Conservation (phyloP, 2,329 filamentous ascomycete genomes). For the Chalaropsis ovoidea region DNA sequence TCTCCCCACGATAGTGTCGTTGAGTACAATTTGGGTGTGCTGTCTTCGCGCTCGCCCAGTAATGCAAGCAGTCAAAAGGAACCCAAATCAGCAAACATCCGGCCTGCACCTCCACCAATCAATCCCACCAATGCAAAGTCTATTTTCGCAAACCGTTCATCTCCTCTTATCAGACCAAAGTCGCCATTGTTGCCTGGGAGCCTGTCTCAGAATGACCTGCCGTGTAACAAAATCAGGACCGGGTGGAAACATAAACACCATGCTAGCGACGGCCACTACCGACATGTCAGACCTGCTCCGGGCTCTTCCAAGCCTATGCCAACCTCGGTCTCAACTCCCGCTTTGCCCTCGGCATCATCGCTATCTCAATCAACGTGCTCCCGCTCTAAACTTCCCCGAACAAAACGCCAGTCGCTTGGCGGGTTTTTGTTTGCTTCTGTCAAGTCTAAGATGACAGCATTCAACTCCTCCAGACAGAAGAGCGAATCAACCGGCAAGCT, state of each 20-base stretch:
- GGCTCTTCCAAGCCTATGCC: constrained; percentile 2
- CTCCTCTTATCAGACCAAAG: neutral
- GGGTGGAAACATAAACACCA: constrained; percentile 10
- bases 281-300: neutral
- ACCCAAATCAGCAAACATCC: neutral
- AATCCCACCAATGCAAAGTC: neutral
- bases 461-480: constrained; percentile 17
- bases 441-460: constrained; percentile 22
- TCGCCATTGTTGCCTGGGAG: neutral
- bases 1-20: constrained; percentile 26
- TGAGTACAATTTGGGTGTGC: constrained; percentile 19
- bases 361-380: neutral
- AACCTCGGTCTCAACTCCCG: neutral
- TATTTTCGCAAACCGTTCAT: neutral
- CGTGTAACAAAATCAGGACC: constrained; percentile 20
- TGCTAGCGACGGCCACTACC: neutral
- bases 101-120: neutral
- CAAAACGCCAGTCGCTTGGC: constrained; percentile 20
- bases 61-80: constrained; percentile 20
- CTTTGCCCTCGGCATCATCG: neutral
- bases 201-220: constrained; percentile 13
- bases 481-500: neutral
- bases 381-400: constrained; percentile 9
- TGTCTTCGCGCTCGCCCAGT: constrained; percentile 16
- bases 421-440: constrained; percentile 20